phyloP scores from a whole-genome alignment of 257 asterid species.

The Solanum virginianum region DNA sequence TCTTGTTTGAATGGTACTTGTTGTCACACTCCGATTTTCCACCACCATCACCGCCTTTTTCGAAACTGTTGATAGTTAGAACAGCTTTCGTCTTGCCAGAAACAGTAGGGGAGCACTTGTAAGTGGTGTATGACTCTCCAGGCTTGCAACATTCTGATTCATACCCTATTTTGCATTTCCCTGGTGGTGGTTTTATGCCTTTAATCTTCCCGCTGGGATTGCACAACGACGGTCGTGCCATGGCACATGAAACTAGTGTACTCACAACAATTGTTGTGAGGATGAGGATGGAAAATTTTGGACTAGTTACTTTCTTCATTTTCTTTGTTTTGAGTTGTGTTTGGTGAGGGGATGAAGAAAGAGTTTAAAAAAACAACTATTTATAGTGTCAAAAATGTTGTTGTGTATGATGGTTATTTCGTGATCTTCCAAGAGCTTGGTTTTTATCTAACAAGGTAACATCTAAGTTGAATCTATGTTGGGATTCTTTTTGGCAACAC shows the following conservation, averaged over 20 bases:
- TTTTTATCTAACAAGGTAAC: background rate
- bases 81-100: slow-evolving; percentile 16
- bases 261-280: background rate
- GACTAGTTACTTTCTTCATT: background rate
- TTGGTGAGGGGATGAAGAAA: background rate
- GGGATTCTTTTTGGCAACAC: background rate
- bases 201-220: slow-evolving; percentile 22
- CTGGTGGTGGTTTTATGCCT: slow-evolving; percentile 34
- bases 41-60: slow-evolving; percentile 34
- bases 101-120: slow-evolving; percentile 25
- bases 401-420: background rate
- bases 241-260: background rate
- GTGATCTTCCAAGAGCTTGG: background rate
- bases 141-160: slow-evolving; percentile 30
- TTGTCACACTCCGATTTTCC: slow-evolving; percentile 29
- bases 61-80: slow-evolving; percentile 32
- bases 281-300: background rate
- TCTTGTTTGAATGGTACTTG: slow-evolving; percentile 27
- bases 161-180: slow-evolving; percentile 24
- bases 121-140: slow-evolving; percentile 15
- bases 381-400: background rate
- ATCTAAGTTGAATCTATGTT: background rate
- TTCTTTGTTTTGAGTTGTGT: background rate
- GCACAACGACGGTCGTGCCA: background rate
- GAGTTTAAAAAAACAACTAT: background rate